Percentiles rank a stretch among this genome's conserved stretches.
These are phyloP conservation scores for Phaseolus lunatus DNA, from an alignment of 306 rosid genomes.

Conservation along the genomic window DNA sequence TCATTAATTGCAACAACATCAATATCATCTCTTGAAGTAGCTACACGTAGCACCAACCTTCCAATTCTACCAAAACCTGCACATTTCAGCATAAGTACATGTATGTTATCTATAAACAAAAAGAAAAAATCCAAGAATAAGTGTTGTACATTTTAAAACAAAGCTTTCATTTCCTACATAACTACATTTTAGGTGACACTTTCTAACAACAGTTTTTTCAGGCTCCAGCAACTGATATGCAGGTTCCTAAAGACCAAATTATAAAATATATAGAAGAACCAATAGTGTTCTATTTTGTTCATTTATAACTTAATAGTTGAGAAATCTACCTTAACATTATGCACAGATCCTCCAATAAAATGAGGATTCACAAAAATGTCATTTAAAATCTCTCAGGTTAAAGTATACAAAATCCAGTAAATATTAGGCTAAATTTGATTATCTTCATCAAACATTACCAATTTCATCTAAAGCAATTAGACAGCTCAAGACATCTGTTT, in stretches of 20 bases:
- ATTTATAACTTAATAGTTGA: neutral
- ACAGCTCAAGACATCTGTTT: slow-evolving; percentile 8
- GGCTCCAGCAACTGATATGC: neutral
- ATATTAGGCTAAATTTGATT: neutral
- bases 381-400: neutral
- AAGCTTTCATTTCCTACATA: slow-evolving; percentile 15
- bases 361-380: slow-evolving; percentile 18
- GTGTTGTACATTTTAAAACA: neutral
- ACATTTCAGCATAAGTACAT: slow-evolving; percentile 42
- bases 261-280: slow-evolving; percentile 30
- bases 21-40: slow-evolving; percentile 83
- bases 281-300: neutral
- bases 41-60: slow-evolving; percentile 91
- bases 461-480: slow-evolving; percentile 30
- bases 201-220: neutral
- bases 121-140: neutral
- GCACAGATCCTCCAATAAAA: slow-evolving; percentile 7
- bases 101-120: neutral
- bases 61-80: slow-evolving; percentile 99
- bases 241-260: neutral
- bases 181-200: neutral
- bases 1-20: slow-evolving; percentile 93
- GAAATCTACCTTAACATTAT: neutral
- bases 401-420: slow-evolving; percentile 14
- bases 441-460: slow-evolving; percentile 3